phyloP scores from a whole-genome alignment of 2,329 filamentous ascomycete species.

The Harringtonia lauricola region DNA sequence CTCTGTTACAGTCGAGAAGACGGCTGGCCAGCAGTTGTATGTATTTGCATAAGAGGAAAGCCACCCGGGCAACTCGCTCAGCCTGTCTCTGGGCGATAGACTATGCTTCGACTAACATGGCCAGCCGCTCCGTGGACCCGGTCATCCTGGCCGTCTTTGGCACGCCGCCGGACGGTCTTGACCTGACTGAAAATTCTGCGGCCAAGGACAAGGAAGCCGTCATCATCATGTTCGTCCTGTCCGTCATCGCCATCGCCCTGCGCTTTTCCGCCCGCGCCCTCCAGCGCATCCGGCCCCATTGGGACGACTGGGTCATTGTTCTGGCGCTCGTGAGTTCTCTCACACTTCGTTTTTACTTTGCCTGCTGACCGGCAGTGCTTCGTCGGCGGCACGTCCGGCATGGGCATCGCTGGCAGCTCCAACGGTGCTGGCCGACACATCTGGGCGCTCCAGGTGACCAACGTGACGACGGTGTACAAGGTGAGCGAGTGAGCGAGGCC shows the following conservation, averaged over 20 bases:
- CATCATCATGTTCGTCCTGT: conserved; percentile 2
- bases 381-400: neutral
- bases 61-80: no score
- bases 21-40: no score
- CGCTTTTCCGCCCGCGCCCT: neutral
- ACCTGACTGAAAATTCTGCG: neutral
- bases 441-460: neutral
- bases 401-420: conserved; percentile 1
- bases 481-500: neutral
- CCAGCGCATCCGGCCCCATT: neutral
- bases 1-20: no score
- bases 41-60: no score
- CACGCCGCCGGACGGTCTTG: neutral
- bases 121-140: neutral
- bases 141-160: neutral
- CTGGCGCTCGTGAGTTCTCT: neutral
- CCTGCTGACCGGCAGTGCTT: neutral
- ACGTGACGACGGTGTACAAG: neutral
- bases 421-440: conserved; percentile 3
- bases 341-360: neutral
- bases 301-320: conserved; percentile 1
- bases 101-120: neutral
- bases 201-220: neutral
- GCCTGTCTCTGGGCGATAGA: no score
- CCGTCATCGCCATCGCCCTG: conserved; percentile 1